Base-by-base conservation (phyloP, 2,329 filamentous ascomycete genomes). In the Apiospora saccharicola region DNA sequence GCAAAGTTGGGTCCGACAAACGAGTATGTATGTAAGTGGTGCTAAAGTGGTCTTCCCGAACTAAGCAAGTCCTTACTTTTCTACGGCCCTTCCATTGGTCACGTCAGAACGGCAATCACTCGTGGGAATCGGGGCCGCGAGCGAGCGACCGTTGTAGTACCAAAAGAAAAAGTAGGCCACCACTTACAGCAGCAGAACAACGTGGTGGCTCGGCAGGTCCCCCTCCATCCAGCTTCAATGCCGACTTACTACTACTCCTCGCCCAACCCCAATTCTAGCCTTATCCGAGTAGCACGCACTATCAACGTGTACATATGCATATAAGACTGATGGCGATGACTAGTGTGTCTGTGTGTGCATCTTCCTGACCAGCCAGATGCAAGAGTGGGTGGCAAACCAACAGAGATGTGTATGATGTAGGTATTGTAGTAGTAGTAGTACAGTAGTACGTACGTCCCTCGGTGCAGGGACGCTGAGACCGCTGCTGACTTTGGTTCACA, bases 11-110 rank as follows among this genome's bases (percentile, higher is more conserved):
- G 53, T 61, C 53, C 53, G 53, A 37, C 7, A 16, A 61, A 22
- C 53, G 53, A 61, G 53, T n/a, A n/a, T n/a, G n/a, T n/a, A n/a
- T n/a, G n/a, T n/a, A 61, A 37, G 53, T 61, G 30, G 26, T 61
- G 30, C 53, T 61, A 61, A 61, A 37, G 34, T 61, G 53, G 53
- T 57, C 51, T 57, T 57, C 53, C 53, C 53, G 53, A 61, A 30
- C 19, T 61, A 61, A 61, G 53, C 53, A 61, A 61, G 30, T 37
- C 53, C 53, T 61, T 61, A 22, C 53, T 37, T 37, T 37, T 61
- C 53, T 37, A 22, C 34, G 30, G 16, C 26, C 14, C 16, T 61
- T 34, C 53, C 30, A 61, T 61, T 61, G 53, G 53, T 61, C 53
- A 61, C 53, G 53, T 61, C 53, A 61, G 53, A 61, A 30, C 16